Conservation (phyloP, 495 filamentous ascomycete species). For the Ascobolus immersus region DNA sequence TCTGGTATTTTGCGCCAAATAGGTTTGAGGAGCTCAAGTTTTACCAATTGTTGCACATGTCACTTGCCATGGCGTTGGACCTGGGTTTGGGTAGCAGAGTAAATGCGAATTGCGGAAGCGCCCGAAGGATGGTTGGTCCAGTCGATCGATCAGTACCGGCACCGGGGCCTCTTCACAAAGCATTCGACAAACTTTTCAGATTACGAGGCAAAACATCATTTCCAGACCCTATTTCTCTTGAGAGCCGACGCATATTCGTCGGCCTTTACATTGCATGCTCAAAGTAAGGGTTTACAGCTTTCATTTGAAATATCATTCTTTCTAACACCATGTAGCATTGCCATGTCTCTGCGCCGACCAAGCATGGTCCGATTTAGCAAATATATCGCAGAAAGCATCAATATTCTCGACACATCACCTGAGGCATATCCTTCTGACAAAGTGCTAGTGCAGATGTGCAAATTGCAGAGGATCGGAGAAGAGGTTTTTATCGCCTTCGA, state of each 20-base stretch:
- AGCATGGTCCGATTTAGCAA: constrained; percentile 58
- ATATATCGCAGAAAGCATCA: constrained; percentile 72
- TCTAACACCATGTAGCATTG: too few species aligned
- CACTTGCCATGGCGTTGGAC: constrained; percentile 65
- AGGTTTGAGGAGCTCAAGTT: constrained; percentile 72
- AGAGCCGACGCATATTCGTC: constrained; percentile 55
- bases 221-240: constrained; percentile 38
- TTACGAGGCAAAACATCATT: constrained; percentile 19
- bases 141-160: constrained; percentile 8
- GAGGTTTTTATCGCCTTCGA: constrained; percentile 54
- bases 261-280: constrained; percentile 51
- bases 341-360: constrained; percentile 54
- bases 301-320: too few species aligned
- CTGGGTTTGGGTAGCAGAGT: constrained; percentile 46
- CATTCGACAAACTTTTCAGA: background rate
- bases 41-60: constrained; percentile 65
- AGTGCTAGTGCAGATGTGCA: constrained; percentile 47
- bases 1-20: constrained; percentile 71
- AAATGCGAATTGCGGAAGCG: constrained; percentile 18
- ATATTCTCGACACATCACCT: constrained; percentile 42
- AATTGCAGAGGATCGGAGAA: constrained; percentile 55
- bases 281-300: too few species aligned
- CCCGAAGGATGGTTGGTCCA: constrained; percentile 19
- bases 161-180: too few species aligned
- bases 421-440: constrained; percentile 49